Conservation (phyloP, 2,329 filamentous ascomycete genomes). For the Sporothrix dimorphospora region DNA sequence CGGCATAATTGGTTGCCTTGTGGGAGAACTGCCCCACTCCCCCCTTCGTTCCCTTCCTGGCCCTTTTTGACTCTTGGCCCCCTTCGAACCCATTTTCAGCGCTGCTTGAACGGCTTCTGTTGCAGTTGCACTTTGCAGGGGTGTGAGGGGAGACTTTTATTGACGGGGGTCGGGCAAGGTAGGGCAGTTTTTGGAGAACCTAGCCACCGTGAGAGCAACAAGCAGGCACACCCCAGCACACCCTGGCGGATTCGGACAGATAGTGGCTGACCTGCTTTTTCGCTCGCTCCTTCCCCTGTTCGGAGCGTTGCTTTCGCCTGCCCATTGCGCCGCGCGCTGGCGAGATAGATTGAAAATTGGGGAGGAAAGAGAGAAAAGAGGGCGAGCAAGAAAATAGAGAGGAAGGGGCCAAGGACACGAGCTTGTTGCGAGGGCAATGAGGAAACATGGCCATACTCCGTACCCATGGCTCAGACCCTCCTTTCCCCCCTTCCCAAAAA, state of each 20-base stretch:
- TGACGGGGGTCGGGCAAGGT: background rate
- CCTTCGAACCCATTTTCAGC: background rate
- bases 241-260: background rate
- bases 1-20: slow-evolving; percentile 28
- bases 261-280: background rate
- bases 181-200: slow-evolving; percentile 7
- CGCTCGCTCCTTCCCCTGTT: background rate
- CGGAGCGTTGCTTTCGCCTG: background rate
- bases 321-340: background rate
- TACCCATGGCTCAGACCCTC: background rate
- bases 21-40: background rate
- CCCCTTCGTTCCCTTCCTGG: background rate
- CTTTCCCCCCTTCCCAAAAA: slow-evolving; percentile 13
- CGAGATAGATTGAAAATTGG: background rate
- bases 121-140: background rate
- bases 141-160: background rate
- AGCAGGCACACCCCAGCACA: background rate
- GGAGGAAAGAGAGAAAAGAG: background rate
- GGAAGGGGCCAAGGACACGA: slow-evolving; percentile 14
- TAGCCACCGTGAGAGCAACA: background rate
- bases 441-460: background rate
- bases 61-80: background rate
- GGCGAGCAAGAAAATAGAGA: background rate
- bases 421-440: slow-evolving; percentile 1
- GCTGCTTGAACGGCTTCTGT: slow-evolving; percentile 3